These are phyloP conservation scores for Lactarius pseudohatsudake DNA, from an alignment of 768 basidiomycete genomes.

Conservation along the genomic window DNA sequence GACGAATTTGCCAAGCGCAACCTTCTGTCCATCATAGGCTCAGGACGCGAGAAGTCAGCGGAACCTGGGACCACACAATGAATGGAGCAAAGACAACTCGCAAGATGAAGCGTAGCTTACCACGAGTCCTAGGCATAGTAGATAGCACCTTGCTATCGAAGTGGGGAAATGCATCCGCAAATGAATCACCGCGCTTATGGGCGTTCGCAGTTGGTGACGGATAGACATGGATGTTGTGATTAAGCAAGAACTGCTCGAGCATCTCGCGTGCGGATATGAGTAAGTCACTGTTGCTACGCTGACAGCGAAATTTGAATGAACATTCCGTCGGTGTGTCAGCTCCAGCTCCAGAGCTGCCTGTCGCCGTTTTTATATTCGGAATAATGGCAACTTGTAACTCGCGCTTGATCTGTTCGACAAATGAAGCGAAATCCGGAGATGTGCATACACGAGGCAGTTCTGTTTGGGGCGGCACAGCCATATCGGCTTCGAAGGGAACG, in stretches of 20 bases:
- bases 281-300: conserved; percentile 93
- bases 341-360: conserved; percentile 51
- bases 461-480: conserved; percentile 80
- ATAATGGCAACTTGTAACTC: conserved; percentile 91
- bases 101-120: conserved; percentile 35
- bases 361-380: conserved; percentile 65
- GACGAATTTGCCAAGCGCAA: conserved; percentile 86
- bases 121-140: conserved; percentile 64
- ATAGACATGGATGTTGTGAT: conserved; percentile 81
- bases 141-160: conserved; percentile 94
- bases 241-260: conserved; percentile 86
- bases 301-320: conserved; percentile 94
- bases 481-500: conserved; percentile 94
- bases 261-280: conserved; percentile 86
- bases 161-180: conserved; percentile 93
- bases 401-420: conserved; percentile 88
- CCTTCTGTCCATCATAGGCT: conserved; percentile 68
- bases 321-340: conserved; percentile 68
- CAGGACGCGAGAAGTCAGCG: conserved; percentile 72
- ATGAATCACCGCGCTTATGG: conserved; percentile 87
- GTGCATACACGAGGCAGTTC: conserved; percentile 76
- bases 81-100: conserved; percentile 19
- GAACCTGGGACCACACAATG: conserved; percentile 51
- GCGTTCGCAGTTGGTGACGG: conserved; percentile 75
- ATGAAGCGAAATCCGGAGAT: conserved; percentile 80